A percentile compares a stretch with the other conserved stretches of the same genome.
phyloP scores from a whole-genome alignment of 495 filamentous ascomycete genomes.

The Filosporella fistucella region DNA sequence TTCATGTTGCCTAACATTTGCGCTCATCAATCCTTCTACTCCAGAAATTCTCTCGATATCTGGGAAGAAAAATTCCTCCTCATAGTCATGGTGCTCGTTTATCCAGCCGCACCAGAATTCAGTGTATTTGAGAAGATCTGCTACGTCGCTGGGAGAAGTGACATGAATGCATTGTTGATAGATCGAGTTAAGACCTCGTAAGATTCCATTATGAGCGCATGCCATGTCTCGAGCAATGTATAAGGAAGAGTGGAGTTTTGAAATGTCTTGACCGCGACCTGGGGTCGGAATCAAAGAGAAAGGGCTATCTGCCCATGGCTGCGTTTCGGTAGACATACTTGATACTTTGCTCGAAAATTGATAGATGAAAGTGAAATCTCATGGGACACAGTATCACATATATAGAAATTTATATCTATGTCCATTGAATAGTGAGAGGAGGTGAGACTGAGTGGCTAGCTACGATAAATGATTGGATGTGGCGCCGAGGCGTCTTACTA shows the following conservation, averaged over 20 bases:
- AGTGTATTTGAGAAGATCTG: slow-evolving; percentile 11
- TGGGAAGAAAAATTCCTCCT: slow-evolving; percentile 41
- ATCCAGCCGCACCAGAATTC: slow-evolving; percentile 27
- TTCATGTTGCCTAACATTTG: slow-evolving; percentile 41
- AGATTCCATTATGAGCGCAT: slow-evolving; percentile 40
- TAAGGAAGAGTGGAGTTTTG: neutral
- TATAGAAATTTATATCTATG: too few species aligned
- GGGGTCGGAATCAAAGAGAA: neutral
- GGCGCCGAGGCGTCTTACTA: too few species aligned
- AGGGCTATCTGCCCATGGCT: neutral
- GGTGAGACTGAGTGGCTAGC: too few species aligned
- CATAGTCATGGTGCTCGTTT: slow-evolving; percentile 37
- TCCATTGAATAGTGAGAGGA: too few species aligned
- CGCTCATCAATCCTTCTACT: slow-evolving; percentile 36
- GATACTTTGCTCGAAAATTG: too few species aligned
- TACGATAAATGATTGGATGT: too few species aligned
- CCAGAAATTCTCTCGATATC: slow-evolving; percentile 32
- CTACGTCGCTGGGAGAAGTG: neutral
- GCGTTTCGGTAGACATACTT: neutral
- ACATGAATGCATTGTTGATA: slow-evolving; percentile 41
- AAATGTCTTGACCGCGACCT: neutral
- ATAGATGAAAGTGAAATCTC: too few species aligned
- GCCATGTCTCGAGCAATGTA: slow-evolving; percentile 34
- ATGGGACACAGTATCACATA: too few species aligned
- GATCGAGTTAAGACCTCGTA: slow-evolving; percentile 46